These are phyloP conservation scores for Neonectria sp. DNA, from an alignment of 2,329 filamentous ascomycete genomes.

Conservation along the genomic window DNA sequence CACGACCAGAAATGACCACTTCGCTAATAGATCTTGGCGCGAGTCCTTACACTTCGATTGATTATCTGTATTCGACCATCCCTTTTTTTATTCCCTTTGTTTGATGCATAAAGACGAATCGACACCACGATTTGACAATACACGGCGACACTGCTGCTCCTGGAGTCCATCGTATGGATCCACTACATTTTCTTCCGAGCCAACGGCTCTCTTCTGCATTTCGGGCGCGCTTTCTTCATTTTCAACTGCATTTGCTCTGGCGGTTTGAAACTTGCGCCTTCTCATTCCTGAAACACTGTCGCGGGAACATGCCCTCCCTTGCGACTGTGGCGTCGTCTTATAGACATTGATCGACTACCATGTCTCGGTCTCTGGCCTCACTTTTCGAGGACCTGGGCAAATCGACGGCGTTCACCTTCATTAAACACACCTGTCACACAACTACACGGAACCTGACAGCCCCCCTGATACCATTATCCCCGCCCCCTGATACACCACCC, in stretches of 20 bases:
- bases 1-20: constrained; percentile 48
- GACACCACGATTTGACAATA: constrained; percentile 35
- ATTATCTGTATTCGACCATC: constrained; percentile 32
- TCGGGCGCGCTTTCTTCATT: constrained; percentile 41
- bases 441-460: constrained; percentile 37
- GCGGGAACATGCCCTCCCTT: constrained; percentile 34
- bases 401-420: constrained; percentile 28
- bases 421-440: constrained; percentile 36
- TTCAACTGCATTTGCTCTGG: constrained; percentile 40
- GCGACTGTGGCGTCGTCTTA: constrained; percentile 39
- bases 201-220: constrained; percentile 38
- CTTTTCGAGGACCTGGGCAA: constrained; percentile 26
- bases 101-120: constrained; percentile 44
- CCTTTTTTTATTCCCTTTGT: constrained; percentile 35
- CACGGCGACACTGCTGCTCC: constrained; percentile 38
- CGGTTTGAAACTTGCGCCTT: constrained; percentile 36
- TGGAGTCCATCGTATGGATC: constrained; percentile 38
- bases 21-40: constrained; percentile 47
- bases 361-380: constrained; percentile 40
- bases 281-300: constrained; percentile 43
- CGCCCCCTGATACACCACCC: constrained; percentile 39
- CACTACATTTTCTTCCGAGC: constrained; percentile 30
- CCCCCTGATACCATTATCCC: constrained; percentile 47
- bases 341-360: constrained; percentile 38
- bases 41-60: constrained; percentile 41